Base-by-base conservation (phyloP, 2,329 filamentous ascomycete genomes). In the Ilyonectria mors-panacis region DNA sequence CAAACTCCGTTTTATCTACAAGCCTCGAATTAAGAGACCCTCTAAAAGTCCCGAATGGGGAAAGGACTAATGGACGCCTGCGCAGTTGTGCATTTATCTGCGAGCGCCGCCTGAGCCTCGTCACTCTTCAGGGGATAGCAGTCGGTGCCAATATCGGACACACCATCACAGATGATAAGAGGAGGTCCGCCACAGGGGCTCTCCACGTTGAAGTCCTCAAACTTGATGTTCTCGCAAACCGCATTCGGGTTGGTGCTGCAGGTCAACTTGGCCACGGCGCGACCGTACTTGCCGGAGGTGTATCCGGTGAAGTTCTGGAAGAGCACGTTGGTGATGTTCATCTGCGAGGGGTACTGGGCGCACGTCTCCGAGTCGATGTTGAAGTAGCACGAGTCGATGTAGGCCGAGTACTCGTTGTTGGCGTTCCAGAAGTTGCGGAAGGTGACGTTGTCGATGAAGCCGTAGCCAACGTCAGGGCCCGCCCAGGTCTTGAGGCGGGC, bases 341-440 rank as follows among this genome's bases (percentile, higher is more conserved):
- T 72, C 21, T 68, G 62, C 3, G 73, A 75, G 3, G 73, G 73
- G 42, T 75, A 74, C 42, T 68, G 37, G 1, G 73, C 66, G 42
- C 73, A 71, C 9, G 59, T 64, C 1, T 59, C 45, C 2, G 67
- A 45, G 50, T 70, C 54, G 47, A 74, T 69, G 60, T 75, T 74
- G 67, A 75, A 75, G 63, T 75, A 75, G 58, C 73, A 75, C 0
- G 73, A 75, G 55, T 75, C 73, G 23, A 75, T 69, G 30, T 71
- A 75, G 1, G 68, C 71, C 1, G 63, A 59, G 59, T 74, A 75
- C n/a, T 75, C 73, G 44, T 73, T 75, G 67, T 69, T 71, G 1
- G 59, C 73, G 13, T 66, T 71, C 73, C 73, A 75, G 51, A 75
- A 71, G 57, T 75, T 75, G 33, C 71, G 71, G 71, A 75, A 75